Conservation (phyloP, 805 yeast genomes). For the Candida silvatica region DNA sequence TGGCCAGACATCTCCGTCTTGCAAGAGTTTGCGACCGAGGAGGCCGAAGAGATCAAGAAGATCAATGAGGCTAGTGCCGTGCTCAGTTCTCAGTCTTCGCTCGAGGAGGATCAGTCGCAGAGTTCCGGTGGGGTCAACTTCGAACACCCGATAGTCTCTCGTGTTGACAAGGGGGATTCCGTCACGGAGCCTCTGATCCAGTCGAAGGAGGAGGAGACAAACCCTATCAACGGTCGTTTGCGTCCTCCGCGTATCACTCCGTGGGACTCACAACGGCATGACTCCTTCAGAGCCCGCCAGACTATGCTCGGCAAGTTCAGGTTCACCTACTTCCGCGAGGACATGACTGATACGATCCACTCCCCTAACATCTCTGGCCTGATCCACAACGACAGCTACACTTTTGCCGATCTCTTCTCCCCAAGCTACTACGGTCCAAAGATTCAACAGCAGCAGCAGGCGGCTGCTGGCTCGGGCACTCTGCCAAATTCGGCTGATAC, state of each 20-base stretch:
- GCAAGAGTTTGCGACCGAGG: slow-evolving; percentile 71
- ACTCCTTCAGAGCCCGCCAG: slow-evolving; percentile 11
- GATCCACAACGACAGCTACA: slow-evolving; percentile 35
- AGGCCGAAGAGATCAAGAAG: slow-evolving; percentile 30
- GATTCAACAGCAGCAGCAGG: not conserved
- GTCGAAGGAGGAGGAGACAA: slow-evolving; percentile 45
- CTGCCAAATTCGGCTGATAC: not conserved
- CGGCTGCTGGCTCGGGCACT: too few relatives aligned
- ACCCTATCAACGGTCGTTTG: slow-evolving; percentile 50
- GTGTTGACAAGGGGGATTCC: slow-evolving; percentile 20
- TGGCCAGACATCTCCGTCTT: slow-evolving; percentile 86
- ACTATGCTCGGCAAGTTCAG: slow-evolving; percentile 44
- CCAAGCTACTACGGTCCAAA: slow-evolving; percentile 25
- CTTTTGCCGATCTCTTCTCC: slow-evolving; percentile 57
- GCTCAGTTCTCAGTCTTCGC: slow-evolving; percentile 17
- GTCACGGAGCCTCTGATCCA: slow-evolving; percentile 15
- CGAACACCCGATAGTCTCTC: slow-evolving; percentile 27
- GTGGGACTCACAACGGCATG: slow-evolving; percentile 39
- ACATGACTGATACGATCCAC: slow-evolving; percentile 81
- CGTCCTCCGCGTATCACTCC: slow-evolving; percentile 73
- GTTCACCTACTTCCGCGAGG: slow-evolving; percentile 89
- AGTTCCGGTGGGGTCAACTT: slow-evolving; percentile 26
- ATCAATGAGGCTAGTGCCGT: slow-evolving; percentile 18
- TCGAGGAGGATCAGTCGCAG: slow-evolving; percentile 5
- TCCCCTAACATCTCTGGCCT: slow-evolving; percentile 83